Evolutionary conservation across 345 rosid species (phyloP).

Genomic region (Geranium brycei): DNA sequence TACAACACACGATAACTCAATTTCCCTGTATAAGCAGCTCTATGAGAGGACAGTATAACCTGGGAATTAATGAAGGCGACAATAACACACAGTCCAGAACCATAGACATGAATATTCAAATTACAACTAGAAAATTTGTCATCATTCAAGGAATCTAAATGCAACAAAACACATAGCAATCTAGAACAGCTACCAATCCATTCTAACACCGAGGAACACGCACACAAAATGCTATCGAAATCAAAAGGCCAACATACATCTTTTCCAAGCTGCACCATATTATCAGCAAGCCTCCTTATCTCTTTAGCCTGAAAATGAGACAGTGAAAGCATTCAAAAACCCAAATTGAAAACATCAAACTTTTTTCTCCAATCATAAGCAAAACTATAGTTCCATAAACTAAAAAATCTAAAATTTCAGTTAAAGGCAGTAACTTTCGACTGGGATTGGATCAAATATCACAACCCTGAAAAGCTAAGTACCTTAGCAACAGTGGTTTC

Average conservation of each 20-base stretch:
- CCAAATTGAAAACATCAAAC: too few relatives aligned
- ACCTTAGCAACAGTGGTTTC: slow-evolving; percentile 92
- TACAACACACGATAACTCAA: not conserved
- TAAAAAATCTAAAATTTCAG: not conserved
- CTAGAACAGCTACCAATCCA: not conserved
- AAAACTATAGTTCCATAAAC: not conserved
- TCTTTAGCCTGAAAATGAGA: slow-evolving; percentile 59
- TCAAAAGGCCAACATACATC: slow-evolving; percentile 13
- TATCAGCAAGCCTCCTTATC: slow-evolving; percentile 74
- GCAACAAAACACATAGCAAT: not conserved
- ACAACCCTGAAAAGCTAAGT: not conserved
- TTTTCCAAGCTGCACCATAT: slow-evolving; percentile 89
- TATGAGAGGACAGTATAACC: too few relatives aligned
- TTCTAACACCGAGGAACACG: not conserved
- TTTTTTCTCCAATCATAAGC: too few relatives aligned
- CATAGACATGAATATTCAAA: not conserved
- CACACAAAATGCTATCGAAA: not conserved
- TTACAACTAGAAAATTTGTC: not conserved
- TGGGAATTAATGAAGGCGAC: too few relatives aligned
- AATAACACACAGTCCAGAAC: too few relatives aligned
- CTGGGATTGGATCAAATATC: not conserved
- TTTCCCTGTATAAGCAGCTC: not conserved
- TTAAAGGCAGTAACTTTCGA: not conserved
- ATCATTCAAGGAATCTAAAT: not conserved
- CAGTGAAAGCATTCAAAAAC: not conserved